Percentiles rank a stretch among this genome's conserved stretches.
These are phyloP conservation scores for Esteya vermicola DNA, from an alignment of 2,329 filamentous ascomycete genomes.

Conservation along the genomic window DNA sequence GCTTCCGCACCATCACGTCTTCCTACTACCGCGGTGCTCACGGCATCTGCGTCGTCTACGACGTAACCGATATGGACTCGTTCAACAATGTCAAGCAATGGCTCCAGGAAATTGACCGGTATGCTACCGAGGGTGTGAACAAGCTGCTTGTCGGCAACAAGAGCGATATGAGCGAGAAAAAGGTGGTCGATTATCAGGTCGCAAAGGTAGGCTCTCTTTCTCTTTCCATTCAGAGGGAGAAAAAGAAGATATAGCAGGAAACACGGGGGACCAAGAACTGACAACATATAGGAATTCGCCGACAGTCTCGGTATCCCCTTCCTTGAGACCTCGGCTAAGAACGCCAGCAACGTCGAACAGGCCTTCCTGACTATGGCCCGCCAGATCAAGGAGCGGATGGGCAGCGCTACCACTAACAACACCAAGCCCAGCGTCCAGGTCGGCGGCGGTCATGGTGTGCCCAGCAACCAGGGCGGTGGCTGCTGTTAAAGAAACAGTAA, in stretches of 20 bases:
- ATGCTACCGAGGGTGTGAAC: conserved; percentile 98
- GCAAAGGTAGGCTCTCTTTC: conserved; percentile 59
- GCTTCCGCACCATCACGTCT: conserved; percentile 98
- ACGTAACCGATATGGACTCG: conserved; percentile 99
- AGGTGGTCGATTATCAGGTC: conserved; percentile 98
- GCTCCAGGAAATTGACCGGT: conserved; percentile 98
- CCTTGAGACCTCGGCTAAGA: conserved; percentile 99
- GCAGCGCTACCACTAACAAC: conserved; percentile 87
- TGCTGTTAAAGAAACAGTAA: conserved; percentile 22
- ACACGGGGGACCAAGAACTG: too few species aligned
- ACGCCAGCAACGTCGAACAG: conserved; percentile 98
- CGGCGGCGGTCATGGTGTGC: conserved; percentile 85
- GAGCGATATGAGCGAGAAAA: conserved; percentile 99
- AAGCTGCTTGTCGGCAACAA: conserved; percentile 99
- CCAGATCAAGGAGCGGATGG: conserved; percentile 99
- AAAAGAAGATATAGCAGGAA: too few species aligned
- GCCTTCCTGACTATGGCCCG: conserved; percentile 99
- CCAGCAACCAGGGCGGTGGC: conserved; percentile 26
- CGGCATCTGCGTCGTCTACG: conserved; percentile 99
- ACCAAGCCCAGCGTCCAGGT: conserved; percentile 98
- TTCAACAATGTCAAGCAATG: conserved; percentile 99
- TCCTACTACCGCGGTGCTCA: conserved; percentile 99
- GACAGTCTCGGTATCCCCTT: conserved; percentile 98
- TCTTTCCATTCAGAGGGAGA: too few species aligned
- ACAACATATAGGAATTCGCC: conserved; percentile 66